These are phyloP conservation scores for Auricularia cornea DNA, from an alignment of 768 basidiomycete species.

Conservation along the genomic window DNA sequence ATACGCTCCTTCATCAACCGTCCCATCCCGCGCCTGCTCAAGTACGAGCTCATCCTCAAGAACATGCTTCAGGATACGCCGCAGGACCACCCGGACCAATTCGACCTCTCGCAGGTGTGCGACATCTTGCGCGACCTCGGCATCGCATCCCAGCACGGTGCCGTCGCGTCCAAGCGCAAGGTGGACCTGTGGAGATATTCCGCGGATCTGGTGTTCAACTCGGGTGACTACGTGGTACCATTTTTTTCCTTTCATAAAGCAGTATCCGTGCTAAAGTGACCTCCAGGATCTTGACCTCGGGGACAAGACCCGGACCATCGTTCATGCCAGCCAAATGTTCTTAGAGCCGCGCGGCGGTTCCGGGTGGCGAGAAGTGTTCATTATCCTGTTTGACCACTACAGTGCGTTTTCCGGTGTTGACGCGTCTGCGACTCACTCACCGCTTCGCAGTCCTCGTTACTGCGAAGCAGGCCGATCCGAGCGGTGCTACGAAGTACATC, in stretches of 20 bases:
- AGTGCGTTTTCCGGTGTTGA: conserved; percentile 39
- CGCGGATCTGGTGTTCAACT: conserved; percentile 68
- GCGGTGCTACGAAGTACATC: conserved; percentile 63
- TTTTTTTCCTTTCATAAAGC: no score
- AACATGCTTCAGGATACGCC: conserved; percentile 71
- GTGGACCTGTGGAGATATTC: conserved; percentile 86
- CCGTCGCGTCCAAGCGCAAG: conserved; percentile 76
- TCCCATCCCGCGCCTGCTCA: conserved; percentile 81
- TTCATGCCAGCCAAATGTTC: conserved; percentile 74
- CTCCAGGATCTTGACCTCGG: conserved; percentile 78
- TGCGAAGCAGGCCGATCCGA: conserved; percentile 63
- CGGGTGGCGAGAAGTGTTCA: conserved; percentile 84
- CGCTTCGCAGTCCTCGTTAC: conserved; percentile 69
- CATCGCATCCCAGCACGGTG: conserved; percentile 81
- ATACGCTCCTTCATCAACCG: conserved; percentile 92
- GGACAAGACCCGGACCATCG: conserved; percentile 71
- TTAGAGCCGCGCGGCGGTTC: conserved; percentile 84
- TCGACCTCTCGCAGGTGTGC: conserved; percentile 77
- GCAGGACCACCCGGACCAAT: conserved; percentile 64
- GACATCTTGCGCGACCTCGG: conserved; percentile 81
- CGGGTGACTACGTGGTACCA: conserved; percentile 60
- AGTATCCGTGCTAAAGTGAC: neutral
- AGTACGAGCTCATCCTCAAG: conserved; percentile 80
- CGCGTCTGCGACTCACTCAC: neutral
- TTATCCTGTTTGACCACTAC: conserved; percentile 93